Percentiles rank a stretch among this genome's conserved stretches.
These are phyloP conservation scores for Calonectria multiphialidica DNA, from an alignment of 2,329 filamentous ascomycete species.

Conservation along the genomic window DNA sequence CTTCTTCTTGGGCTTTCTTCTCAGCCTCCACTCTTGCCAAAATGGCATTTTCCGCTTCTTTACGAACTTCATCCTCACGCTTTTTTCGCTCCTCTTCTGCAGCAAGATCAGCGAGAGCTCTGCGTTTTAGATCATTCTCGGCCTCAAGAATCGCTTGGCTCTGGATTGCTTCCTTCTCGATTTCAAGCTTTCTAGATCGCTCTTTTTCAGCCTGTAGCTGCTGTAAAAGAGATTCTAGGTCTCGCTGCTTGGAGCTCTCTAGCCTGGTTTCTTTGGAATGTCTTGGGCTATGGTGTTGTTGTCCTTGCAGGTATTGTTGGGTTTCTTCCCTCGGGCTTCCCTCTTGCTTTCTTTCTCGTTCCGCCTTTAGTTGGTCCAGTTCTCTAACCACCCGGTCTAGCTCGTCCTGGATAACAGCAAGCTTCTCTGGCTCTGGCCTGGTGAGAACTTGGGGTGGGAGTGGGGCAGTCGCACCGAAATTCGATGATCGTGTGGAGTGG, in stretches of 20 bases:
- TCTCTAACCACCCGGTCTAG: neutral
- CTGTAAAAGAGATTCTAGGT: neutral
- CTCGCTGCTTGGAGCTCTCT: neutral
- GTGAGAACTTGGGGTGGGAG: neutral
- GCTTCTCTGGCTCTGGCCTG: neutral
- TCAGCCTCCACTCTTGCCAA: constrained; percentile 3
- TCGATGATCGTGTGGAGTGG: neutral
- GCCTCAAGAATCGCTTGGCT: neutral
- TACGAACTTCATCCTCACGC: constrained; percentile 1
- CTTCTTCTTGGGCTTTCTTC: constrained; percentile 1
- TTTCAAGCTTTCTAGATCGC: neutral
- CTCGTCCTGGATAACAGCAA: neutral
- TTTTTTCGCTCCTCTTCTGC: neutral
- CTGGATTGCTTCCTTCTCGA: neutral
- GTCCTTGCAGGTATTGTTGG: neutral
- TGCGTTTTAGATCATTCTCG: neutral
- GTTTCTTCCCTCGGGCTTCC: neutral
- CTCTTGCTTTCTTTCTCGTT: neutral
- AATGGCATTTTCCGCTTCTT: neutral
- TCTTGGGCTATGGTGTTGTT: neutral
- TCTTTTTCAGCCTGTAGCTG: neutral
- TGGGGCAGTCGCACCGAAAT: neutral
- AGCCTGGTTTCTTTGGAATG: no score
- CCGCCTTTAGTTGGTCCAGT: neutral
- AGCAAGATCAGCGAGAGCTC: neutral